Base-by-base conservation (phyloP, 768 basidiomycete genomes). In the Trametes maxima region DNA sequence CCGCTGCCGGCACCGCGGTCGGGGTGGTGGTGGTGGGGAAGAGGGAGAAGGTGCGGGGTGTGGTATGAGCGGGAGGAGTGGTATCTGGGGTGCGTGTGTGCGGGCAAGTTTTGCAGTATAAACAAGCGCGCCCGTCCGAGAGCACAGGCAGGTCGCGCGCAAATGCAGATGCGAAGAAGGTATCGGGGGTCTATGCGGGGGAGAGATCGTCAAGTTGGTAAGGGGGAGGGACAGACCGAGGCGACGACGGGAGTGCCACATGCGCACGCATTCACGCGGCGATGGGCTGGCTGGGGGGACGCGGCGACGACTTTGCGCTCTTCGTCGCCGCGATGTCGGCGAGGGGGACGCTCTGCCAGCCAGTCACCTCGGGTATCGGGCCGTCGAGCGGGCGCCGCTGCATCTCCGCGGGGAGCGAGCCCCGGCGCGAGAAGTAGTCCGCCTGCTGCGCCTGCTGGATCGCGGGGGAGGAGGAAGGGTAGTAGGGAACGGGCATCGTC, bases 321-420 rank as follows among this genome's bases (percentile, higher is more conserved):
- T 66, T 62, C 19, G 66, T 50, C 16, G 69, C 63, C 59, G 58
- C 62, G 17, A 72, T 64, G 51, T 72, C 72, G 33, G 67, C 25
- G 56, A 75, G 55, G 42, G 73, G 72, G 17, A 74, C 68, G 19
- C 66, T 63, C 62, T 76, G 75, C 75, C 74, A 75, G 21, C 75
- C 74, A 17, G 74, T 72, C 14, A 75, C 72, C 65, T 75, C 75
- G 37, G 73, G 63, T n/a, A 69, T 57, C 51, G 66, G 57, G 44
- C 65, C 64, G 54, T 67, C 59, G 7, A 47, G 46, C 16, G 54
- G 21, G n/a, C 51, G 59, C 47, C 50, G 58, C 60, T 64, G 66
- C 62, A 64, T 61, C 21, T 64, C 64, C 21, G 46, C 53, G 24
- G 69, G 68, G 10, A 68, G 64, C 42, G 71, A 71, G 33, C 63